Percentiles rank a stretch among this genome's conserved stretches.
Conservation (phyloP, 768 basidiomycete species). For the Pleurotus platypus region DNA sequence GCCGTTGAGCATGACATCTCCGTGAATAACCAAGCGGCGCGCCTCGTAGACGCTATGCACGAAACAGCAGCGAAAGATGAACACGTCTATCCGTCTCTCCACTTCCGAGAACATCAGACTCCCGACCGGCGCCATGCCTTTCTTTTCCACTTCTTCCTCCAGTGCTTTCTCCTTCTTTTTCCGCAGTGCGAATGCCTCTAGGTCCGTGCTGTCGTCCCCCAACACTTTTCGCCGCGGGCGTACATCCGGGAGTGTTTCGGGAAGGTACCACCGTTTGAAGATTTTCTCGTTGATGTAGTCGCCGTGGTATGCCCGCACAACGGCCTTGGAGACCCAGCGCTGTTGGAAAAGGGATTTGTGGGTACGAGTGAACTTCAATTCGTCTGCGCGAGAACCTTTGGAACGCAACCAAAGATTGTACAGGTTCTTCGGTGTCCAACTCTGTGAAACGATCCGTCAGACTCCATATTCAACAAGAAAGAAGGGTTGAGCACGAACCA, state of each 20-base stretch:
- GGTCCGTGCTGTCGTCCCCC: slow-evolving; percentile 39
- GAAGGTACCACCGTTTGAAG: slow-evolving; percentile 95
- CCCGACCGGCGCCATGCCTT: slow-evolving; percentile 83
- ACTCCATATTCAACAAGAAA: neutral
- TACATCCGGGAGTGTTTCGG: slow-evolving; percentile 80
- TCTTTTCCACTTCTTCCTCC: slow-evolving; percentile 48
- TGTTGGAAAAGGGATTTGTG: slow-evolving; percentile 79
- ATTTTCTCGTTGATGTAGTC: slow-evolving; percentile 90
- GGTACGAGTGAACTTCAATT: slow-evolving; percentile 58
- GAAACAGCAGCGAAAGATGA: slow-evolving; percentile 88
- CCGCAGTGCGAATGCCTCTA: slow-evolving; percentile 61
- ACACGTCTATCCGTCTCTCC: slow-evolving; percentile 91
- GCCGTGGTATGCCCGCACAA: slow-evolving; percentile 92
- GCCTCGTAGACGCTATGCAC: slow-evolving; percentile 90
- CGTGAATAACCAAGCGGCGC: slow-evolving; percentile 79
- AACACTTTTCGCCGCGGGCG: slow-evolving; percentile 52
- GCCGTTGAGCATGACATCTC: slow-evolving; percentile 86
- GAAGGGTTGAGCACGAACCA: slow-evolving; percentile 43
- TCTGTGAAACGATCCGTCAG: slow-evolving; percentile 38
- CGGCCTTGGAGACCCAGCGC: slow-evolving; percentile 83
- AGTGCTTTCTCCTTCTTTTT: slow-evolving; percentile 45
- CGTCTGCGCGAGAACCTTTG: slow-evolving; percentile 36
- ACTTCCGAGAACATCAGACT: slow-evolving; percentile 94
- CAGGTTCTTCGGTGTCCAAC: slow-evolving; percentile 85
- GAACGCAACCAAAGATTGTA: slow-evolving; percentile 88